Percentiles rank a stretch among this genome's conserved stretches.
Evolutionary conservation across 352 stramenopile genomes (phyloP).

Genomic region (Globisporangium barbulae): DNA sequence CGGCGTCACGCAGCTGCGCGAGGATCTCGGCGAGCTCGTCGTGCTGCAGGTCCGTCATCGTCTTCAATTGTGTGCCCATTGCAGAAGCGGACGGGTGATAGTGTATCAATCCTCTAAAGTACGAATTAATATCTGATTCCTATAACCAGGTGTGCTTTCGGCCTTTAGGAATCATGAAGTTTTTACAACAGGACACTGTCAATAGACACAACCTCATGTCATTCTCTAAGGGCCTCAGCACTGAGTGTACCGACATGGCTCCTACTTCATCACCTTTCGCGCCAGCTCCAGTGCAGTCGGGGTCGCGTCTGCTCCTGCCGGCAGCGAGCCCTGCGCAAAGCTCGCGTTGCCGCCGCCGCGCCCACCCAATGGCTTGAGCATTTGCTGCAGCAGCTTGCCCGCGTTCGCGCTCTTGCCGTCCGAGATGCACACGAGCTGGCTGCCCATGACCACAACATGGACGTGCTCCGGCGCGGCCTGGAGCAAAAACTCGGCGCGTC

Average conservation of each 20-base stretch:
- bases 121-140: background rate
- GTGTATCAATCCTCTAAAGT: background rate
- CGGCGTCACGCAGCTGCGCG: conserved; percentile 45
- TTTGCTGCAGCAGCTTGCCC: conserved; percentile 51
- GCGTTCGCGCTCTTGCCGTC: conserved; percentile 36
- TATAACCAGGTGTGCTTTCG: background rate
- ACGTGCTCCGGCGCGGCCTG: conserved; percentile 26
- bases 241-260: background rate
- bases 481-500: conserved; percentile 56
- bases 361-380: conserved; percentile 50
- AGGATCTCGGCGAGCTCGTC: conserved; percentile 30
- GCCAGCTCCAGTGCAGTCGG: conserved; percentile 23
- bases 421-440: conserved; percentile 48
- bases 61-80: conserved; percentile 5
- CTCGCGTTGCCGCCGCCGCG: conserved; percentile 53
- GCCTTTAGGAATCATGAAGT: background rate
- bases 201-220: background rate
- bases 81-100: background rate
- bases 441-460: conserved; percentile 48
- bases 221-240: background rate
- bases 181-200: background rate
- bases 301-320: background rate
- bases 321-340: conserved; percentile 62
- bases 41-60: conserved; percentile 11
- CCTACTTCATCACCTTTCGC: conserved; percentile 17